These are phyloP conservation scores for Dactylorhiza incarnata DNA, from an alignment of 106 monocot genomes.

Conservation along the genomic window DNA sequence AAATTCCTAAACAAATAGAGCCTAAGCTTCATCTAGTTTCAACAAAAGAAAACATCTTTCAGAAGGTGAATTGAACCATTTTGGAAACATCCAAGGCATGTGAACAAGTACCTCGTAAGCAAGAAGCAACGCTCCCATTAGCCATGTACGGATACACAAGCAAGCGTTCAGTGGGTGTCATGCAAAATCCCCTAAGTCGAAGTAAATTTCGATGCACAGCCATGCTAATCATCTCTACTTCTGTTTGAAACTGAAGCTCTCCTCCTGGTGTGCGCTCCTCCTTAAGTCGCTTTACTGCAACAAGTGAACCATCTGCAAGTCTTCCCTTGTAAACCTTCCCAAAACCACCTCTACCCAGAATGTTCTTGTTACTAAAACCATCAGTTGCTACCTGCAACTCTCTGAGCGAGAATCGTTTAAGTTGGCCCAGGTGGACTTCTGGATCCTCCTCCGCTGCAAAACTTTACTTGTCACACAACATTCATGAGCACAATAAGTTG, in stretches of 20 bases:
- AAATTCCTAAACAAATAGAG: too few relatives aligned
- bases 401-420: conserved; percentile 57
- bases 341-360: conserved; percentile 62
- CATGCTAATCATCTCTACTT: conserved; percentile 79
- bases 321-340: conserved; percentile 70
- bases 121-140: conserved; percentile 76
- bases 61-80: too few relatives aligned
- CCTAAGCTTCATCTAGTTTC: too few relatives aligned
- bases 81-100: neutral
- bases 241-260: conserved; percentile 71
- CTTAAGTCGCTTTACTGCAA: conserved; percentile 66
- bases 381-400: conserved; percentile 73
- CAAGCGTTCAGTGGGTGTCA: conserved; percentile 70
- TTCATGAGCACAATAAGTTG: neutral
- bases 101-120: conserved; percentile 47
- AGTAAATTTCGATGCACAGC: conserved; percentile 69
- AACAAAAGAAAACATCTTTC: too few relatives aligned
- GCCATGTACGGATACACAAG: conserved; percentile 79
- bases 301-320: conserved; percentile 63
- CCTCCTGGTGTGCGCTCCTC: conserved; percentile 73
- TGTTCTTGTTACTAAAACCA: conserved; percentile 62
- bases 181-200: conserved; percentile 65
- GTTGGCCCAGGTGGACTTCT: conserved; percentile 68
- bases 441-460: conserved; percentile 61
- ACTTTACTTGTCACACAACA: neutral